phyloP scores from a whole-genome alignment of 345 rosid genomes.

The Eucalyptus urophylla region DNA sequence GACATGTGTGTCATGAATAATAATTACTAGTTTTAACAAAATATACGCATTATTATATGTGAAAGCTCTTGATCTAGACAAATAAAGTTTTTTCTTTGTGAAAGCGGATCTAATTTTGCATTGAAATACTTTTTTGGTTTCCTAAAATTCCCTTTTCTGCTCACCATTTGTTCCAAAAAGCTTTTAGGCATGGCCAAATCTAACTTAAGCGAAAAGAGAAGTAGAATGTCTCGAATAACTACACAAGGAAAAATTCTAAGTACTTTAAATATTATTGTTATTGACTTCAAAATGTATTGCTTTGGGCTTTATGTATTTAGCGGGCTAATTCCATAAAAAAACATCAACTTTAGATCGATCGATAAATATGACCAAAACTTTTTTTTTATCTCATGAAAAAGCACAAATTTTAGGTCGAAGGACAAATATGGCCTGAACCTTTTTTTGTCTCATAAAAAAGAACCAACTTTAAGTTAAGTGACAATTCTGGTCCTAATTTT shows the following conservation, averaged over 20 bases:
- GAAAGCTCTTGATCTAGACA: background rate
- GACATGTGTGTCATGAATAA: background rate
- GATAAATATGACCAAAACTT: too few species aligned
- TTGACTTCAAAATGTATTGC: background rate
- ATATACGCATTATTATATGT: background rate
- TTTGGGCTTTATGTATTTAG: background rate
- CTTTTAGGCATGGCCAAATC: background rate
- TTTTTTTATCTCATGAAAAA: too few species aligned
- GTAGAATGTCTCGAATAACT: background rate
- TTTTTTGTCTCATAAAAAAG: accelerated
- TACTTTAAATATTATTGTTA: background rate
- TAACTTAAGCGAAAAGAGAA: background rate
- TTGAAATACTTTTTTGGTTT: background rate
- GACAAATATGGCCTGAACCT: accelerated
- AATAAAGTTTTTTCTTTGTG: background rate
- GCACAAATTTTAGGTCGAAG: accelerated
- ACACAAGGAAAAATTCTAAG: background rate
- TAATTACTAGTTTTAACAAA: background rate
- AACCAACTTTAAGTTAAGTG: too few species aligned
- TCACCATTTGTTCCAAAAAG: background rate
- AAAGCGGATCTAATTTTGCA: background rate
- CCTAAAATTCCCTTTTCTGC: background rate
- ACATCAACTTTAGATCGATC: accelerated
- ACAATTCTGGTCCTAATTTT: accelerated
- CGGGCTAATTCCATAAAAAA: too few species aligned